Evolutionary conservation across 164 flowering plant species (phyloP).

Genomic region (grape (Vitis vinifera)): DNA sequence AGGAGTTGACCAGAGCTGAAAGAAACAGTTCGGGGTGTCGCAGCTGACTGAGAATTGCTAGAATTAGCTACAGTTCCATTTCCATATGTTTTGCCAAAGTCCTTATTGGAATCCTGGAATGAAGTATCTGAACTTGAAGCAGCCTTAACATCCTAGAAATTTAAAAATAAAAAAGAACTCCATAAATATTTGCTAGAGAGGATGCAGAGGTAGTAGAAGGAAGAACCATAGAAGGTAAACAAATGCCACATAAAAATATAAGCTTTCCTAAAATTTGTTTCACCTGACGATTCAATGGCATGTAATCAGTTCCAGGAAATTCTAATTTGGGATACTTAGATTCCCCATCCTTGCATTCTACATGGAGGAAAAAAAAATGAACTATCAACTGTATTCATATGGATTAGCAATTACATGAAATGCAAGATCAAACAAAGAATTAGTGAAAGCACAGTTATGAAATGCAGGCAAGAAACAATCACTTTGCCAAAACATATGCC

Average conservation of each 20-base stretch:
- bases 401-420: background rate
- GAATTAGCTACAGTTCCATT: conserved; percentile 38
- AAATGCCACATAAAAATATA: background rate
- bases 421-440: background rate
- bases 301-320: conserved; percentile 64
- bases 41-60: conserved; percentile 34
- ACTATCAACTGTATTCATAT: background rate
- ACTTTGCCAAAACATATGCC: no score
- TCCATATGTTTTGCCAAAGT: conserved; percentile 17
- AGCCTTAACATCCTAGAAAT: conserved; percentile 33
- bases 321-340: conserved; percentile 70
- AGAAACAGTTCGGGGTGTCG: conserved; percentile 33
- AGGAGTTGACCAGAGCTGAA: conserved; percentile 54
- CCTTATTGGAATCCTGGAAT: conserved; percentile 16
- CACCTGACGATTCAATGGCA: conserved; percentile 54
- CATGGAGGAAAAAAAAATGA: conserved; percentile 11
- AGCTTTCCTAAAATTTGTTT: conserved; percentile 6
- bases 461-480: no score
- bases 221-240: background rate
- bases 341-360: conserved; percentile 61
- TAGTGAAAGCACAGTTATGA: background rate
- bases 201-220: background rate
- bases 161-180: conserved; percentile 3
- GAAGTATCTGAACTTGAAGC: conserved; percentile 24
- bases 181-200: background rate